Conservation (phyloP, 2,329 filamentous ascomycete genomes). For the Penicillium aurantiogriseum region DNA sequence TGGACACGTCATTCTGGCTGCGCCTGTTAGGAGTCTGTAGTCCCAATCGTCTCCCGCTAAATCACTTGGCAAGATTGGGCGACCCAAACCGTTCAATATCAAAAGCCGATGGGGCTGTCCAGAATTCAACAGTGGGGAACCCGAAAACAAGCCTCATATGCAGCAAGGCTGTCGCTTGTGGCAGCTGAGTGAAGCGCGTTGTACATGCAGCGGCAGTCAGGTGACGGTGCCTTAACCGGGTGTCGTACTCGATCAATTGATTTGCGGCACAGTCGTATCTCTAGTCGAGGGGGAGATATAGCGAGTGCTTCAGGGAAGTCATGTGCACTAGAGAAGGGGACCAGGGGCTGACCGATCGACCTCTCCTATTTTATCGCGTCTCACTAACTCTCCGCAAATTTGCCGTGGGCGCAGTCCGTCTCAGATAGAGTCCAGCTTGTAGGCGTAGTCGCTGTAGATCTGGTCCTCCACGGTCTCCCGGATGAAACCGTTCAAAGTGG, state of each 20-base stretch:
- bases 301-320: background rate
- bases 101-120: background rate
- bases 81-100: background rate
- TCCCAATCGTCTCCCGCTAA: background rate
- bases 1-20: background rate
- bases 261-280: background rate
- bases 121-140: background rate
- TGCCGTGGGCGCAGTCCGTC: background rate
- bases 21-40: background rate
- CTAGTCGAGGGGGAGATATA: background rate
- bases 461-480: conserved; percentile 61
- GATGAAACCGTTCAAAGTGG: conserved; percentile 58
- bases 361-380: background rate
- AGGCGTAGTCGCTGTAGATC: conserved; percentile 43
- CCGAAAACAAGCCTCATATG: conserved; percentile 5
- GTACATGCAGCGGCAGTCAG: conserved; percentile 16
- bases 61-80: background rate
- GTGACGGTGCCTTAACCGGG: conserved; percentile 10
- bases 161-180: conserved; percentile 6
- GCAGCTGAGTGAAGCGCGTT: background rate
- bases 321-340: background rate
- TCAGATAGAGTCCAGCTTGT: conserved; percentile 41
- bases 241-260: conserved; percentile 6
- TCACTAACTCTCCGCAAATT: background rate
- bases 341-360: background rate